A percentile compares a stretch with the other conserved stretches of the same genome.
phyloP scores from a whole-genome alignment of 192 early-diverging fungal genomes.

The Linnemannia exigua region DNA sequence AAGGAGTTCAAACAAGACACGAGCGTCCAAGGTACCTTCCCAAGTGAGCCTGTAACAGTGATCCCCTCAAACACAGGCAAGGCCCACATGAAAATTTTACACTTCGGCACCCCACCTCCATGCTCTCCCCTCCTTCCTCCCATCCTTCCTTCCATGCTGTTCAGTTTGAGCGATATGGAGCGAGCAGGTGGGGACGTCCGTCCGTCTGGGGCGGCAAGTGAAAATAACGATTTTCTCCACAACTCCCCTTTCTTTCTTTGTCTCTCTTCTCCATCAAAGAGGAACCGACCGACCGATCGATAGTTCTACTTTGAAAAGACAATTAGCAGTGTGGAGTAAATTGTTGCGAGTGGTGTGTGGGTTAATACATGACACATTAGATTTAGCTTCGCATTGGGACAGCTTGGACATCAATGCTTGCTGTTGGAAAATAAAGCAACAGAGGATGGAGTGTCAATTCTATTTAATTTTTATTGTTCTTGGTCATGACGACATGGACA shows the following conservation, averaged over 20 bases:
- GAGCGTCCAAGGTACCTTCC: neutral
- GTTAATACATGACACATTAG: too few species aligned
- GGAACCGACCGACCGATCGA: neutral
- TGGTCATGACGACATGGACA: neutral
- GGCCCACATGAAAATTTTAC: slow-evolving; percentile 5
- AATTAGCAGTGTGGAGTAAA: neutral
- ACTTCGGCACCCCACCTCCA: neutral
- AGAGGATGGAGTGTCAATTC: neutral
- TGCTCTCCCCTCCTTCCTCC: neutral
- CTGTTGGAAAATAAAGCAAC: neutral
- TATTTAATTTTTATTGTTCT: neutral
- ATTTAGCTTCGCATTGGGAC: too few species aligned
- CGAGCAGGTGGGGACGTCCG: neutral
- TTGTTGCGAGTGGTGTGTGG: neutral
- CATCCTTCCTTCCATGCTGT: neutral
- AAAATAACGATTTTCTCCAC: slow-evolving; percentile 8
- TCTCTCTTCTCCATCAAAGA: neutral
- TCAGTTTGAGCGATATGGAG: neutral
- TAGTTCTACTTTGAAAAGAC: neutral
- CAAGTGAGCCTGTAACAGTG: neutral
- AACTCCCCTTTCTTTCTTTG: neutral
- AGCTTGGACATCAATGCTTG: too few species aligned
- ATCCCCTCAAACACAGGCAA: neutral
- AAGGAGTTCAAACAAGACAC: neutral
- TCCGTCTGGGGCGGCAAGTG: neutral